Conservation (phyloP, 805 yeast species). For the Zygosaccharomyces siamensis region DNA sequence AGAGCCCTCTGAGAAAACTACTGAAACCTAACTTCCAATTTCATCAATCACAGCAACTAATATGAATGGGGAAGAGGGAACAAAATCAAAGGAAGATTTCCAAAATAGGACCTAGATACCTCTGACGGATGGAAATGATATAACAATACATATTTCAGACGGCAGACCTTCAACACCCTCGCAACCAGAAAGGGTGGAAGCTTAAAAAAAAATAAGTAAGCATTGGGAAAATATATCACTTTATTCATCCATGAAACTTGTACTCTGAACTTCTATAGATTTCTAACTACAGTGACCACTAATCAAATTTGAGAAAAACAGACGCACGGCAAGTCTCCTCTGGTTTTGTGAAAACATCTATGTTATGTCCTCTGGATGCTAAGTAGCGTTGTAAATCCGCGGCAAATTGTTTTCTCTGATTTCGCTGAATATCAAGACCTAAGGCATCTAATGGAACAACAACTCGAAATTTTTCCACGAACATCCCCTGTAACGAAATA, state of each 20-base stretch:
- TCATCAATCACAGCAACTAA: neutral
- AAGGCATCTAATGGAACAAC: constrained; percentile 5
- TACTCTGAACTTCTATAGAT: neutral
- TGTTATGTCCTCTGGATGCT: constrained; percentile 7
- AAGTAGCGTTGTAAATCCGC: constrained; percentile 11
- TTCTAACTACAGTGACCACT: neutral
- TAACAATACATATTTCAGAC: neutral
- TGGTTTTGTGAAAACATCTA: constrained; percentile 5
- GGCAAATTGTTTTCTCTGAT: neutral
- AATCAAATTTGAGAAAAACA: constrained; percentile 3
- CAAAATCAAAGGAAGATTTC: neutral
- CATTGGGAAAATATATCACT: neutral
- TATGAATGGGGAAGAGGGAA: neutral
- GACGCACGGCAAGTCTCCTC: constrained; percentile 4
- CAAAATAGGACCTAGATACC: neutral
- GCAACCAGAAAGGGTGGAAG: neutral
- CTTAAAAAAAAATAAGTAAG: neutral
- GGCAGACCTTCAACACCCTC: neutral
- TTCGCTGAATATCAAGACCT: neutral
- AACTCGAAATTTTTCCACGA: constrained; percentile 14
- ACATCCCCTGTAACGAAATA: constrained; percentile 9
- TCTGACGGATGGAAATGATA: neutral
- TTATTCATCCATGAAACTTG: neutral
- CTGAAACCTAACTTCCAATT: too few relatives aligned
- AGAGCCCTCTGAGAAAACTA: too few relatives aligned